Conservation (phyloP, 805 yeast genomes). For the Wickerhamomyces chaumierensis region DNA sequence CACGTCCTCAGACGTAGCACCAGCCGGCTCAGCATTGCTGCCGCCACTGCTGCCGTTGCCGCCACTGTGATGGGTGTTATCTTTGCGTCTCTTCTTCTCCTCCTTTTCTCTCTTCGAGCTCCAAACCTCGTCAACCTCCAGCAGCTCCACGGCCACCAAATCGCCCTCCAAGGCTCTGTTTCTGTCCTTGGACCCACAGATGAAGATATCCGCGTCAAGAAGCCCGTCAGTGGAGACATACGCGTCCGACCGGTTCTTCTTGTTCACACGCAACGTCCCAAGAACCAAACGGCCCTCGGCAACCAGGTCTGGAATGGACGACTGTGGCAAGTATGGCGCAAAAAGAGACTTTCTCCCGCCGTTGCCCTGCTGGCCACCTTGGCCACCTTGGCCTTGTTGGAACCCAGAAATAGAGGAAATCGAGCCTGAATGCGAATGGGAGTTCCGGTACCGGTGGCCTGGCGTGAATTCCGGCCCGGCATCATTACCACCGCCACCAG, state of each 20-base stretch:
- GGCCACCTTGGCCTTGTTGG: constrained; percentile 9
- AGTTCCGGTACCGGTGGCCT: constrained; percentile 69
- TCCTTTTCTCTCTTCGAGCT: constrained; percentile 92
- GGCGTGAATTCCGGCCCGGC: constrained; percentile 43
- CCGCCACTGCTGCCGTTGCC: constrained; percentile 49
- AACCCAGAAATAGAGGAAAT: constrained; percentile 21
- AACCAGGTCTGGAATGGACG: constrained; percentile 79
- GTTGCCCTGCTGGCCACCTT: constrained; percentile 18
- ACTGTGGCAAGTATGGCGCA: constrained; percentile 94
- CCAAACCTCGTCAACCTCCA: constrained; percentile 97
- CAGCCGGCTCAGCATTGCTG: too few species aligned
- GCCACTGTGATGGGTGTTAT: constrained; percentile 33
- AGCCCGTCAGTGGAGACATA: constrained; percentile 96
- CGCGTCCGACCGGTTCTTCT: constrained; percentile 94
- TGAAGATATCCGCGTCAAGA: constrained; percentile 91
- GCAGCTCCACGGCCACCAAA: constrained; percentile 86
- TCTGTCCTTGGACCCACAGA: constrained; percentile 97
- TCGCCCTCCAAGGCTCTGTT: constrained; percentile 97
- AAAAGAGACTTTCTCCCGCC: constrained; percentile 68
- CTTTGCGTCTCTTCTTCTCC: constrained; percentile 89
- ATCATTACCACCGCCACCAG: too few species aligned
- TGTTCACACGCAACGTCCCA: constrained; percentile 88
- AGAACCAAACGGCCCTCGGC: constrained; percentile 86
- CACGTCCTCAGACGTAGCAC: constrained; percentile 50
- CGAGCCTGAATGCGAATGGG: constrained; percentile 56